A percentile compares a stretch with the other conserved stretches of the same genome.
These are phyloP conservation scores for Aspergillus olivimuriae DNA, from an alignment of 495 filamentous ascomycete species.

Conservation along the genomic window DNA sequence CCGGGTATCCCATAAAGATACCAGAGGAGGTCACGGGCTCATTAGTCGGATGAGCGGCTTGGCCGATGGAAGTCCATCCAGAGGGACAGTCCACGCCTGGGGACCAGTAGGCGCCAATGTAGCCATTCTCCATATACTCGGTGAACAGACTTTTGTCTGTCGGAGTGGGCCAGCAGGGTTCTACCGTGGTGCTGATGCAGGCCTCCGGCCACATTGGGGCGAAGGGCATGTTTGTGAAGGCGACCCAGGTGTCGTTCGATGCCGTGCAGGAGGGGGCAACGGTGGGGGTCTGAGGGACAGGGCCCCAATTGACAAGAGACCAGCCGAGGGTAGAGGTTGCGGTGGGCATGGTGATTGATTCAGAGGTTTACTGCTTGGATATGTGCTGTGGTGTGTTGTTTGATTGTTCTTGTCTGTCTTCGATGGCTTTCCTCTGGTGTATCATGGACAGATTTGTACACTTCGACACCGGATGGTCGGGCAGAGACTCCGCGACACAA, in stretches of 20 bases:
- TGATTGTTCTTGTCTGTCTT: not conserved
- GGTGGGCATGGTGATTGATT: slow-evolving; percentile 1
- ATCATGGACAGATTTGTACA: not conserved
- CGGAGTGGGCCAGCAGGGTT: slow-evolving; percentile 1
- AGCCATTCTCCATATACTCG: not conserved
- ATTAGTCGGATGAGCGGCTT: not conserved
- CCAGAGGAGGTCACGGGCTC: slow-evolving; percentile 1
- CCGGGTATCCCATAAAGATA: not conserved
- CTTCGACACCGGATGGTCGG: not conserved
- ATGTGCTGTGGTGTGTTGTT: not conserved
- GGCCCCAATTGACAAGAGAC: slow-evolving; percentile 5
- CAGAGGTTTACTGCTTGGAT: not conserved
- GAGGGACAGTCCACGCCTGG: slow-evolving; percentile 1
- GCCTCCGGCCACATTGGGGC: not conserved
- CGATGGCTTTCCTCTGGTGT: not conserved
- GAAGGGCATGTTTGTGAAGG: not conserved
- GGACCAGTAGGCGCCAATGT: slow-evolving; percentile 1
- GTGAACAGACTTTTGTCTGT: not conserved
- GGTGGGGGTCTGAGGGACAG: not conserved
- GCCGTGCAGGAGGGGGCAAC: not conserved
- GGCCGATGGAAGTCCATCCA: not conserved
- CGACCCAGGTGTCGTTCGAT: slow-evolving; percentile 1
- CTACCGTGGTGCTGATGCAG: not conserved
- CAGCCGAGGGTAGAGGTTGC: slow-evolving; percentile 6
- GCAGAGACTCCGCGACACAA: not conserved